Evolutionary conservation across 2,329 filamentous ascomycete species (phyloP), one percentile per base, ranked within the genome.

Genomic region (Chaetomiaceae sp.): DNA sequence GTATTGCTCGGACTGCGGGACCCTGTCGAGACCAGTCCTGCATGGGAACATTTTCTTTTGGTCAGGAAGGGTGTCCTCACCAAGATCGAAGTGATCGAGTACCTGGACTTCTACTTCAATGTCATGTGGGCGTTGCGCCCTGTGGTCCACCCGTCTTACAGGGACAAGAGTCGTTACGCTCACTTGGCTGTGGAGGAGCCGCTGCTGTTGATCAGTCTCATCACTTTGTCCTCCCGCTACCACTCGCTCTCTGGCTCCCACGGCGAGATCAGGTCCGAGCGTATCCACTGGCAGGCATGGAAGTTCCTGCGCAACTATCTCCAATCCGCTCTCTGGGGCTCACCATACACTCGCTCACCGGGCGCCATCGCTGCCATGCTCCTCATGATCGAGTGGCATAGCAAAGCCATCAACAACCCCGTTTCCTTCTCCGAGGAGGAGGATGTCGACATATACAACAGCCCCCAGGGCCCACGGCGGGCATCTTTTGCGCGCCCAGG

Each of bases 271-370:
- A 14, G 40, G 6, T 43, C 40, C 11, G 40, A 43, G 25, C 40
- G 40, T 14, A 43, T 43, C n/a, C 40, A 43, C 40, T 43, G 40
- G 40, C 40, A 43, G 40, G 40, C 40, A 3, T 43, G 40, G 40
- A 43, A 43, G 27, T 43, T 43, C 16, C 27, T 43, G 3, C 40
- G 40, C 25, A 43, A 29, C 9, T 43, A 43, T 20, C 40, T 43
- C 11, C 40, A 43, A 14, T 43, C 40, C n/a, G 40, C 40, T 4
- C 40, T 43, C 16, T 43, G 40, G 40, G 40, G 40, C 14, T 43
- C 40, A 8, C 40, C 40, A 29, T 43, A 43, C 25, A 43, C 40
- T 4, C 25, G 40, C 9, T 43, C 40, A 7, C 40, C 40, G 3
- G 40, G 40, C 13, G 40, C 40, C n/a, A 43, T 43, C 13, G 40